Conservation (phyloP, 805 yeast genomes). For the Torulaspora quercuum region DNA sequence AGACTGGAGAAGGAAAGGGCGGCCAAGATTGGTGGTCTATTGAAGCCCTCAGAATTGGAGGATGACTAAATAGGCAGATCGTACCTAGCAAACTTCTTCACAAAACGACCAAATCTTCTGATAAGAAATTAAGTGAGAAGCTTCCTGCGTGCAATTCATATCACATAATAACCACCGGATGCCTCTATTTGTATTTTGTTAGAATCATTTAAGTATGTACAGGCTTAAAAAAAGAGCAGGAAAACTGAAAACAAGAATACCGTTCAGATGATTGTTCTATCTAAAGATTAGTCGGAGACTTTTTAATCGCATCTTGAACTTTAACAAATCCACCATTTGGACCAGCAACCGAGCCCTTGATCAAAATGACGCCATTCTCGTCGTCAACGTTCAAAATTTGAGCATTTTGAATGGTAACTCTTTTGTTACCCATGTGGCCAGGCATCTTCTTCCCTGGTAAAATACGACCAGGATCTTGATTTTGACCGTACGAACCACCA, state of each 20-base stretch:
- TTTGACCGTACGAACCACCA: conserved; percentile 96
- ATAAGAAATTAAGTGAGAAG: no score
- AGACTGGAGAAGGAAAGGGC: conserved; percentile 76
- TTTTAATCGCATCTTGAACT: conserved; percentile 74
- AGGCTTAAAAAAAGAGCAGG: no score
- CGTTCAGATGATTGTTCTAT: background rate
- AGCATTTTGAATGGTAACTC: conserved; percentile 70
- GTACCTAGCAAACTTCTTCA: no score
- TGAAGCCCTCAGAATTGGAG: conserved; percentile 92
- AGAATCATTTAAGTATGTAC: conserved; percentile 5
- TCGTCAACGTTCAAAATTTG: conserved; percentile 77
- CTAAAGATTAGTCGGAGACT: conserved; percentile 13
- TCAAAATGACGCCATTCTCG: conserved; percentile 72
- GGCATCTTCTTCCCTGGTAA: conserved; percentile 98
- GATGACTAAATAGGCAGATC: no score
- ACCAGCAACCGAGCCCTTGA: conserved; percentile 91
- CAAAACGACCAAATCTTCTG: no score
- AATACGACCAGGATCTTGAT: conserved; percentile 93
- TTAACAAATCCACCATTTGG: conserved; percentile 71
- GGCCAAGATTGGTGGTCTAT: conserved; percentile 82
- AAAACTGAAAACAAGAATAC: background rate
- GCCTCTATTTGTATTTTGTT: conserved; percentile 3
- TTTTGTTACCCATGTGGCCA: conserved; percentile 86
- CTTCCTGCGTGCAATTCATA: no score
- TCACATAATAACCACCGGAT: no score